These are phyloP conservation scores for Calonectria hawksworthii DNA, from an alignment of 2,329 filamentous ascomycete genomes.

Conservation along the genomic window DNA sequence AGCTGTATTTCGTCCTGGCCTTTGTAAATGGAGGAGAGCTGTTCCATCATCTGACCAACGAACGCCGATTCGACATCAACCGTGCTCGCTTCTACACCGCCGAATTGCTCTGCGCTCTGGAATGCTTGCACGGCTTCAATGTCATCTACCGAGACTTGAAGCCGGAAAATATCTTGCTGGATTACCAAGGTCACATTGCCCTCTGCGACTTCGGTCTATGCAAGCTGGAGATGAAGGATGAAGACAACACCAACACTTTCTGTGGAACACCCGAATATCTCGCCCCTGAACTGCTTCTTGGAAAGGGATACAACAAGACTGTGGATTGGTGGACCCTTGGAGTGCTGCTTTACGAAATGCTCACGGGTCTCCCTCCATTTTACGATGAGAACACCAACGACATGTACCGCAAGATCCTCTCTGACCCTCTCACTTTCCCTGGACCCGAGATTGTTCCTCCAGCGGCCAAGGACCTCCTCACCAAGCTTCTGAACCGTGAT, in stretches of 20 bases:
- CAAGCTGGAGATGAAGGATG: constrained; percentile 99
- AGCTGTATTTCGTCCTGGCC: constrained; percentile 94
- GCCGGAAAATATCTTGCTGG: constrained; percentile 93
- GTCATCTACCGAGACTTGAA: constrained; percentile 86
- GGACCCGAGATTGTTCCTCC: constrained; percentile 83
- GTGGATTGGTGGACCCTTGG: constrained; percentile 99
- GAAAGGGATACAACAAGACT: constrained; percentile 96
- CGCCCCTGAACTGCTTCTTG: constrained; percentile 90
- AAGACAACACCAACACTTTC: constrained; percentile 97
- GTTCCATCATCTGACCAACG: constrained; percentile 95
- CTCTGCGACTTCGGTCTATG: constrained; percentile 97
- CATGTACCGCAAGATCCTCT: constrained; percentile 98
- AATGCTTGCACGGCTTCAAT: constrained; percentile 96
- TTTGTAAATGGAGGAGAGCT: constrained; percentile 98
- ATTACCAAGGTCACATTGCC: constrained; percentile 96
- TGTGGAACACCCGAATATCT: constrained; percentile 97
- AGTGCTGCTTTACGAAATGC: constrained; percentile 96
- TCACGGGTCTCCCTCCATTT: constrained; percentile 95
- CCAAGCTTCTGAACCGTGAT: constrained; percentile 89
- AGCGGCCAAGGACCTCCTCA: constrained; percentile 90
- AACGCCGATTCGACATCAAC: constrained; percentile 97
- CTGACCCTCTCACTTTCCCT: constrained; percentile 94
- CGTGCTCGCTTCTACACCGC: constrained; percentile 95
- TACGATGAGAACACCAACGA: constrained; percentile 99
- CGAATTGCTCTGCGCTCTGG: constrained; percentile 91